A percentile compares a stretch with the other conserved stretches of the same genome.
Evolutionary conservation across 2,329 filamentous ascomycete species (phyloP).

Genomic region (Fusarium sp.): DNA sequence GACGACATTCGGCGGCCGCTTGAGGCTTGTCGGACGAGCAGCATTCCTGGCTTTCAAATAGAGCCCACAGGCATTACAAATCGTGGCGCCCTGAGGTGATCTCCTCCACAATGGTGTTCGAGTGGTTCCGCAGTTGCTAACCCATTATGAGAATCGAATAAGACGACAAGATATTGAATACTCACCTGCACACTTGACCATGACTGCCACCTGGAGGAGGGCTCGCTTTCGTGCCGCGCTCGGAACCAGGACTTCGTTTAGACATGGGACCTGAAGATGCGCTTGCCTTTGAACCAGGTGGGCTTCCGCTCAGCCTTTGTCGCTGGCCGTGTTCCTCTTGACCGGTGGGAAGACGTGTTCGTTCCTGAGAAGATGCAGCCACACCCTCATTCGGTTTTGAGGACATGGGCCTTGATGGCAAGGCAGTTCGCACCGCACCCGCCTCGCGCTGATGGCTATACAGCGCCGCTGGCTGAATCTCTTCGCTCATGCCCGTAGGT

Average conservation of each 20-base stretch:
- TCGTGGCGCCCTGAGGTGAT: slow-evolving; percentile 90
- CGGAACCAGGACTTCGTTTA: slow-evolving; percentile 45
- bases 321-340: slow-evolving; percentile 35
- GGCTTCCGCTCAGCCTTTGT: slow-evolving; percentile 39
- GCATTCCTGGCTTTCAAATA: slow-evolving; percentile 95
- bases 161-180: slow-evolving; percentile 4
- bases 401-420: slow-evolving; percentile 51
- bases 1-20: slow-evolving; percentile 70
- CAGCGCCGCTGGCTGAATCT: slow-evolving; percentile 39
- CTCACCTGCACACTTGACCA: slow-evolving; percentile 73
- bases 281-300: slow-evolving; percentile 42
- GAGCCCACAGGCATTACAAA: slow-evolving; percentile 96
- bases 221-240: slow-evolving; percentile 35
- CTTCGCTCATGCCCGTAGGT: slow-evolving; percentile 46
- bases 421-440: slow-evolving; percentile 47
- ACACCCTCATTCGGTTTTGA: slow-evolving; percentile 43
- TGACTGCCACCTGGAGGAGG: slow-evolving; percentile 46
- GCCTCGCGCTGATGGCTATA: slow-evolving; percentile 46
- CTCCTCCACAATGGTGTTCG: slow-evolving; percentile 93
- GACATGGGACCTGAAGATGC: slow-evolving; percentile 39
- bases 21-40: slow-evolving; percentile 86
- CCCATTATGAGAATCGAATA: slow-evolving; percentile 9
- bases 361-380: slow-evolving; percentile 28
- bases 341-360: slow-evolving; percentile 38
- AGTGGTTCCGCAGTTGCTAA: slow-evolving; percentile 92